Conservation (phyloP, 2,329 filamentous ascomycete genomes). For the Ophiocordyceps unilateralis region DNA sequence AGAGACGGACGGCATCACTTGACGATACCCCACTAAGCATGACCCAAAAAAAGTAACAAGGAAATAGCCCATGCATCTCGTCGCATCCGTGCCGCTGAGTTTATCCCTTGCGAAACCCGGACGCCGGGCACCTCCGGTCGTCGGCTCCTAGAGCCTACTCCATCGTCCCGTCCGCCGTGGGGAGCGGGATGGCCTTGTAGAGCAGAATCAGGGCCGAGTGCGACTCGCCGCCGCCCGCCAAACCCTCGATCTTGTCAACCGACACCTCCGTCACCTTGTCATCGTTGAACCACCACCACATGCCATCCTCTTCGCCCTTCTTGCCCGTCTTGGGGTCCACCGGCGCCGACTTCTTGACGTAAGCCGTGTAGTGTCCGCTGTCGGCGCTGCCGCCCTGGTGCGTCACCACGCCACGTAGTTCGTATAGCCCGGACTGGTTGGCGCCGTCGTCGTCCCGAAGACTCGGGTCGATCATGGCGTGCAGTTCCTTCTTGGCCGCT, state of each 20-base stretch:
- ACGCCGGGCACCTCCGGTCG: no score
- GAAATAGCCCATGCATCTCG: background rate
- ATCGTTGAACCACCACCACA: conserved; percentile 99
- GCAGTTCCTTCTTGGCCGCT: conserved; percentile 74
- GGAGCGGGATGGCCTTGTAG: conserved; percentile 58
- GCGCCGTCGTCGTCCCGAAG: conserved; percentile 62
- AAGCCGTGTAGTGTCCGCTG: conserved; percentile 94
- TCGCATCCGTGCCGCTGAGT: background rate
- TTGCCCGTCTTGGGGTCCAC: conserved; percentile 63
- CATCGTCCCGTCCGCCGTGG: conserved; percentile 31
- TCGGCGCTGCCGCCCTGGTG: conserved; percentile 95
- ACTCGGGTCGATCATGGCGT: conserved; percentile 57
- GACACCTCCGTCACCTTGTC: conserved; percentile 91
- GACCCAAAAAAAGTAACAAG: background rate
- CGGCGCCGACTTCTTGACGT: conserved; percentile 76
- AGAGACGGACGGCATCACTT: background rate
- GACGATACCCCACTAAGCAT: background rate
- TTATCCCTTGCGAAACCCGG: background rate
- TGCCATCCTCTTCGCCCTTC: conserved; percentile 67
- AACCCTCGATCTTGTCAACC: conserved; percentile 73
- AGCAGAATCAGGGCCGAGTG: conserved; percentile 70
- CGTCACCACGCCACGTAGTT: conserved; percentile 83
- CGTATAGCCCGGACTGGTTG: conserved; percentile 90
- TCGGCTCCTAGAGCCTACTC: conserved; percentile 6
- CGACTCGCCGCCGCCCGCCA: conserved; percentile 77